These are phyloP conservation scores for Pleurotus giganteus DNA, from an alignment of 768 basidiomycete genomes.

Conservation along the genomic window DNA sequence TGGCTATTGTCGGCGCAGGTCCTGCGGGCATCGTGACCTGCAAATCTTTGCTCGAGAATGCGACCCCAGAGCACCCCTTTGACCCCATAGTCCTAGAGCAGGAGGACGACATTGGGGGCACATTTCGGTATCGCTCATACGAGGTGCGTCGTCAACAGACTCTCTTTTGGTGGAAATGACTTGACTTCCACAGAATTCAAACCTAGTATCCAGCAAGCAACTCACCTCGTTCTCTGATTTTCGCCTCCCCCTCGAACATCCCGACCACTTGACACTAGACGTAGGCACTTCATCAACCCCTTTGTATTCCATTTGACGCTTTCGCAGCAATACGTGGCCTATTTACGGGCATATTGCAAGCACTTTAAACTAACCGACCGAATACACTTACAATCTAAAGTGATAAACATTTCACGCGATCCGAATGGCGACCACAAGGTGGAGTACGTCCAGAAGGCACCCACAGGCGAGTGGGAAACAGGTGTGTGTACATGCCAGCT, in stretches of 20 bases:
- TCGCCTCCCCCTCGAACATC: conserved; percentile 42
- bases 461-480: conserved; percentile 25
- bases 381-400: conserved; percentile 36
- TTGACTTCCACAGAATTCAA: conserved; percentile 35
- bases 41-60: conserved; percentile 45
- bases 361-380: conserved; percentile 38
- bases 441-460: conserved; percentile 25
- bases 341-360: conserved; percentile 44
- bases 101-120: conserved; percentile 49
- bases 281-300: conserved; percentile 18
- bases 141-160: conserved; percentile 25
- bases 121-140: conserved; percentile 48
- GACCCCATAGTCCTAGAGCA: conserved; percentile 49
- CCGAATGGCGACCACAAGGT: conserved; percentile 34
- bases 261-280: conserved; percentile 46
- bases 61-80: conserved; percentile 36
- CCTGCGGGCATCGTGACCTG: conserved; percentile 48
- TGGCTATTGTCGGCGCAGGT: conserved; percentile 43
- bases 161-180: not conserved
- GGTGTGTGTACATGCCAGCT: conserved; percentile 16
- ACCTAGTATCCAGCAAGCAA: conserved; percentile 56
- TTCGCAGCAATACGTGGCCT: conserved; percentile 45
- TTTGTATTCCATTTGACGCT: not conserved
- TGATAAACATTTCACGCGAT: conserved; percentile 33
- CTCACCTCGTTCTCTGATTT: conserved; percentile 62